Evolutionary conservation across 306 rosid genomes (phyloP), one percentile per base, ranked within the genome.

Genomic region (Malus orientalis): DNA sequence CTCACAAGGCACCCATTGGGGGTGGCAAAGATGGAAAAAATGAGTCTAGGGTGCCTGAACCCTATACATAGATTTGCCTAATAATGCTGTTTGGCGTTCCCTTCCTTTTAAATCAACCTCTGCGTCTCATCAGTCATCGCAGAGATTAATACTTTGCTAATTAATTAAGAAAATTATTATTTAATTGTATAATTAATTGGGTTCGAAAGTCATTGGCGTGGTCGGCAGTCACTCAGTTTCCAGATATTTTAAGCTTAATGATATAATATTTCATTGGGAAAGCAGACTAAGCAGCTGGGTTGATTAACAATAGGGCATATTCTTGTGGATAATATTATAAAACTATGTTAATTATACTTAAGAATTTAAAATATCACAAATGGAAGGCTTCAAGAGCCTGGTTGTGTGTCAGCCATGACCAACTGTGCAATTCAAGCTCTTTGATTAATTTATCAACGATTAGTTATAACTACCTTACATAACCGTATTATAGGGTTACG

Each of bases 41-140:
- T 29, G 64, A 79, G 87, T 85, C 90, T 67, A 81, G 88, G 84
- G 67, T 79, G 86, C 71, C 61, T 90, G 89, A 73, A 74, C 59
- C 51, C 51, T 11, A 10, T n/a, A 82, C 83, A 60, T 70, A 78
- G 80, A 84, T 88, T 84, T 75, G 75, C 66, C 82, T 70, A 67
- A 42, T 59, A 40, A 27, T 81, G 57, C 70, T 70, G 69, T 74
- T 20, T 79, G 70, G 64, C 70, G 42, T 75, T 76, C 55, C 74
- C 79, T 51, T 64, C 32, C 53, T 62, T 30, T 54, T 29, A 64
- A 73, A 79, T 53, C 73, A 72, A 55, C 69, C 74, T 65, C 78
- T 25, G 36, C 5, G 59, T 8, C n/a, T 13, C 29, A 38, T 38
- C 22, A 27, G 20, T n/a, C 40, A 5, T 51, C 72, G 12, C 64